phyloP scores from a whole-genome alignment of 805 yeast species.

The Candida jianshihensis region DNA sequence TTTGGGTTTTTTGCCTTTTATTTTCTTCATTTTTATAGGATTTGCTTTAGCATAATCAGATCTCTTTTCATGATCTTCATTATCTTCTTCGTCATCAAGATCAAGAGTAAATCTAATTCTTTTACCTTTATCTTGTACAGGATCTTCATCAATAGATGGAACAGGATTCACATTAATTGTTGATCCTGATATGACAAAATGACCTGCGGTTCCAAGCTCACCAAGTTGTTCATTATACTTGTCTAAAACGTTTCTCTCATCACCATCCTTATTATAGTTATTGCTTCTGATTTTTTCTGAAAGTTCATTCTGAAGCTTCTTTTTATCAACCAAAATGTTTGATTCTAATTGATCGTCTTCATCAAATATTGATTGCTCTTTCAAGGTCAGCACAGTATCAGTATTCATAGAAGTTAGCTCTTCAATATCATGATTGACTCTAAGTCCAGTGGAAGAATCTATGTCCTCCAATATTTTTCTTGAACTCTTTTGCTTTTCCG shows the following conservation, averaged over 20 bases:
- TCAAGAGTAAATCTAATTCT: neutral
- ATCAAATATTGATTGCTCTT: conserved; percentile 15
- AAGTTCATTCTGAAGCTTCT: conserved; percentile 12
- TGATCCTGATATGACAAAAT: conserved; percentile 11
- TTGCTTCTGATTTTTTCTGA: conserved; percentile 7
- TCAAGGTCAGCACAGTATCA: conserved; percentile 18
- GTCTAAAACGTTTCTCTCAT: conserved; percentile 10
- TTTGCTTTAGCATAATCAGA: conserved; percentile 20
- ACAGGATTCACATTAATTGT: conserved; percentile 1
- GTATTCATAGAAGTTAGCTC: conserved; percentile 8
- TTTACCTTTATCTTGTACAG: too few relatives aligned
- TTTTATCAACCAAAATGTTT: conserved; percentile 10
- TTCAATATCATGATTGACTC: conserved; percentile 13
- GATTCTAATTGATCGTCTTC: conserved; percentile 20
- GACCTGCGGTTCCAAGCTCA: conserved; percentile 5
- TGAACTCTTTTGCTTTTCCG: neutral
- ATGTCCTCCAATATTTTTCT: neutral
- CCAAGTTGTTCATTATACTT: conserved; percentile 10
- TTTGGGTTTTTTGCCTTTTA: conserved; percentile 18
- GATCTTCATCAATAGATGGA: neutral
- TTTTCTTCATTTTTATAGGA: conserved; percentile 25
- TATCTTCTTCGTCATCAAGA: conserved; percentile 12
- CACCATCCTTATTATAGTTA: conserved; percentile 10
- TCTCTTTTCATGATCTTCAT: conserved; percentile 2
- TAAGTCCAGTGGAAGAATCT: conserved; percentile 9